Evolutionary conservation across 1,139 yeast species (phyloP).

Genomic region (Geotrichum europaeum): DNA sequence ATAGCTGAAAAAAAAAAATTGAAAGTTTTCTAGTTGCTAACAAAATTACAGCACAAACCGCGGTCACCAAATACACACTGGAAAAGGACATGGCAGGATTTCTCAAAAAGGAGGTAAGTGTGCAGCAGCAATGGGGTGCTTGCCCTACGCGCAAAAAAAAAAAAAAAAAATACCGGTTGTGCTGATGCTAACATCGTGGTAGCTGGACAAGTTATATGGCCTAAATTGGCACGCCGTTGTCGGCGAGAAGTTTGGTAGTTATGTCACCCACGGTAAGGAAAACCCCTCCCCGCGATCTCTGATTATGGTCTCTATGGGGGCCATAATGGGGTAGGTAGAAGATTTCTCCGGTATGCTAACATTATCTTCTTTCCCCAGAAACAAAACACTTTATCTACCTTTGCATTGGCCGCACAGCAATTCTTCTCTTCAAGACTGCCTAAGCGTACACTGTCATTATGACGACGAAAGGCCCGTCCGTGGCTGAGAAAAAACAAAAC

Average conservation of each 20-base stretch:
- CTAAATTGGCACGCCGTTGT: constrained; percentile 94
- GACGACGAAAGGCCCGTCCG: too few species aligned
- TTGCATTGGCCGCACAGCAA: constrained; percentile 74
- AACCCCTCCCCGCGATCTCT: too few species aligned
- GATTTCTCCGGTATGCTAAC: too few species aligned
- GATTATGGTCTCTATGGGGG: neutral
- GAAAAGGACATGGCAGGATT: constrained; percentile 69
- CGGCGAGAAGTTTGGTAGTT: constrained; percentile 88
- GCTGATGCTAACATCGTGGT: neutral
- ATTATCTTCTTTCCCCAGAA: constrained; percentile 22
- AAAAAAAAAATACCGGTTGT: neutral
- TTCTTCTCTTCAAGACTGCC: constrained; percentile 74
- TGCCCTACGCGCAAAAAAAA: neutral
- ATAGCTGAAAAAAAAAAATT: neutral
- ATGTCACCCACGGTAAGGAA: constrained; percentile 70
- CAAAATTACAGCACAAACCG: constrained; percentile 47
- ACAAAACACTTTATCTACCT: constrained; percentile 78
- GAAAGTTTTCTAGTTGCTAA: neutral
- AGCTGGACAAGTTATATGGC: constrained; percentile 57
- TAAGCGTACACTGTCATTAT: constrained; percentile 20
- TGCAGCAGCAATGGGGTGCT: neutral
- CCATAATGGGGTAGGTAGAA: neutral
- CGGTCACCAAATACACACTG: constrained; percentile 51
- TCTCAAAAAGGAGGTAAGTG: constrained; percentile 64
- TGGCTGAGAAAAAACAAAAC: too few species aligned